Conservation (phyloP, 2,329 filamentous ascomycete species). For the Curvularia spicifera region DNA sequence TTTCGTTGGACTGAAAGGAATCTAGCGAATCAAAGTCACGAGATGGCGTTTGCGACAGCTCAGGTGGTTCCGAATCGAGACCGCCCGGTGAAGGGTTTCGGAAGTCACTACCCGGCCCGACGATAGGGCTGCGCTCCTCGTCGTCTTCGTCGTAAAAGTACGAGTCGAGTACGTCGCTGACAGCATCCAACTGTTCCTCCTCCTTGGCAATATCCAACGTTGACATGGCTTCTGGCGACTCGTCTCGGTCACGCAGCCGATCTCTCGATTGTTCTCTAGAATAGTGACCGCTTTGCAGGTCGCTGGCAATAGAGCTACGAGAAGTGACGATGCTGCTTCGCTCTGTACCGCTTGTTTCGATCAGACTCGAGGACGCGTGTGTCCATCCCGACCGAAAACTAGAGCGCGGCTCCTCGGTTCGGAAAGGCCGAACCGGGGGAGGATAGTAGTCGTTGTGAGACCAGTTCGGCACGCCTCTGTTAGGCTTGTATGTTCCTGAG, state of each 20-base stretch:
- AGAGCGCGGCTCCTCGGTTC: slow-evolving; percentile 56
- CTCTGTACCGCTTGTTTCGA: slow-evolving; percentile 71
- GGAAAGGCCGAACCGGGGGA: slow-evolving; percentile 37
- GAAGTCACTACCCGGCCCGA: slow-evolving; percentile 13
- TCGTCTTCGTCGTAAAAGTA: slow-evolving; percentile 62
- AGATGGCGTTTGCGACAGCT: slow-evolving; percentile 38
- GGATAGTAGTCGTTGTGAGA: slow-evolving; percentile 44
- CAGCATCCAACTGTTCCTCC: slow-evolving; percentile 57
- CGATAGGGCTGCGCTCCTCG: slow-evolving; percentile 26
- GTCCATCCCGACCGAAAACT: slow-evolving; percentile 68
- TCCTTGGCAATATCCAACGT: slow-evolving; percentile 37
- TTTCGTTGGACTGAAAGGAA: slow-evolving; percentile 34
- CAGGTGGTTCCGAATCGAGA: slow-evolving; percentile 34
- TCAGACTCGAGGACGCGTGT: slow-evolving; percentile 62
- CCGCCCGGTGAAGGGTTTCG: slow-evolving; percentile 27
- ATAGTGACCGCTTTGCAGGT: slow-evolving; percentile 59
- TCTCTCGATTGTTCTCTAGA: slow-evolving; percentile 39
- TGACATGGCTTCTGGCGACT: slow-evolving; percentile 39
- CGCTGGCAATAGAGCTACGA: slow-evolving; percentile 70
- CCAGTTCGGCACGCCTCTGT: slow-evolving; percentile 46
- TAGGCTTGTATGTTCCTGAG: slow-evolving; percentile 47
- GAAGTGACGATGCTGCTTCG: slow-evolving; percentile 83
- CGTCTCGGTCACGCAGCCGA: slow-evolving; percentile 34
- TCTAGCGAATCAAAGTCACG: slow-evolving; percentile 34
- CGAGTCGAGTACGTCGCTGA: slow-evolving; percentile 66